Base-by-base conservation (phyloP, 2,329 filamentous ascomycete species). In the Fusarium tjaetaba region DNA sequence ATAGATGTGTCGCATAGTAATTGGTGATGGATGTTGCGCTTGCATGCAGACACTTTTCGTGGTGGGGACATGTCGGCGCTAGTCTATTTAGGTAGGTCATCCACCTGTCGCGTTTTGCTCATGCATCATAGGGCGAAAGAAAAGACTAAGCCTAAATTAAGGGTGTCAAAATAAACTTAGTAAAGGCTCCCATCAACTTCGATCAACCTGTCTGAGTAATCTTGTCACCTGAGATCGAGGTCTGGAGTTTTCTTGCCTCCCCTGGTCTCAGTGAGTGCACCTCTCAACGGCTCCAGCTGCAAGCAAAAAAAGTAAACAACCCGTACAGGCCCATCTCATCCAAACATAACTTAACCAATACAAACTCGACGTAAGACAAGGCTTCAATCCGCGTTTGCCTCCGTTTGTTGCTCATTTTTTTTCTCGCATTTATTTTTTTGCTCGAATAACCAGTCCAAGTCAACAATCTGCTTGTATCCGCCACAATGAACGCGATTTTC, bases 251-350 rank as follows among this genome's bases (percentile, higher is more conserved):
- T 48, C 45, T 48, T 48, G 7, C 45, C 16, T 11, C 45, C 26
- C 26, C 48, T 14, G 32, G 46, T 24, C 32, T n/a, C n/a, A 38
- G 26, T 24, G 34, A 38, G 26, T 49, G 24, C 32, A 38, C 26
- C 49, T 63, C 46, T 30, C 26, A 65, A 64, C 20, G 24, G 43
- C 56, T 32, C 38, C 34, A 41, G 43, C 56, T 38, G 45, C 34
- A 46, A 53, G 24, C 34, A 39, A 41, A 59, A 59, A 60, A 71
- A 59, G 63, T 68, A 70, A 68, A 68, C 52, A 70, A 51, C 26
- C 46, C 46, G 22, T 14, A 15, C n/a, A 52, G 24, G 26, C 22
- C 26, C 18, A 15, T 52, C 36, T 16, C 32, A n/a, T 59, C 36
- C 30, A 61, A 28, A 26, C 48, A 38, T 43, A 58, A 34, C 42